These are phyloP conservation scores for Heliamphora exappendiculata DNA, from an alignment of 148 eudicot species.

Conservation along the genomic window DNA sequence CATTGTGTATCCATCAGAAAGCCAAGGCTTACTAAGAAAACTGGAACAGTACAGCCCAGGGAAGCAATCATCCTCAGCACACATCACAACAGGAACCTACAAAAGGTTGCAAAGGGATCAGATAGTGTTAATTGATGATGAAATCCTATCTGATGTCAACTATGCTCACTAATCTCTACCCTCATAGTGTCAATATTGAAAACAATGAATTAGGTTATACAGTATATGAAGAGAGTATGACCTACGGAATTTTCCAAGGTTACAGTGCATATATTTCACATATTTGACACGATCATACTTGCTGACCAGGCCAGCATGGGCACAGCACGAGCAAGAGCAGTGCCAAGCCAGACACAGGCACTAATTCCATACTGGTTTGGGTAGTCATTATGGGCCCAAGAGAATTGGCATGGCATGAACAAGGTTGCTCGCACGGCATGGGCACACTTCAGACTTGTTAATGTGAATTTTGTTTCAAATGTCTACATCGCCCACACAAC, in stretches of 20 bases:
- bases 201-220: not conserved
- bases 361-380: no score
- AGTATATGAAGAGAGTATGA: not conserved
- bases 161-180: not conserved
- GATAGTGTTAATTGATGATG: not conserved
- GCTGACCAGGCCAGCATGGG: no score
- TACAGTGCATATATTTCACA: not conserved
- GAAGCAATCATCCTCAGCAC: conserved; percentile 66
- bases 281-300: not conserved
- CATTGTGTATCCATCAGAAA: conserved; percentile 81
- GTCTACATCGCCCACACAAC: no score
- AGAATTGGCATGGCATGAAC: no score
- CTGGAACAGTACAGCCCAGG: conserved; percentile 71
- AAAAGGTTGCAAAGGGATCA: conserved; percentile 8
- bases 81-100: conserved; percentile 87
- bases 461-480: no score
- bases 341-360: no score
- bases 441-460: no score
- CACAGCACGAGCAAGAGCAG: no score
- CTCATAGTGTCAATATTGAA: not conserved
- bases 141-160: not conserved
- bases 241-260: not conserved
- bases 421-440: no score
- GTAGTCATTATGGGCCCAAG: no score
- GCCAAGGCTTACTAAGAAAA: conserved; percentile 67